Evolutionary conservation across 1,139 yeast species (phyloP).

Genomic region (Nakaseomyces delphensis): DNA sequence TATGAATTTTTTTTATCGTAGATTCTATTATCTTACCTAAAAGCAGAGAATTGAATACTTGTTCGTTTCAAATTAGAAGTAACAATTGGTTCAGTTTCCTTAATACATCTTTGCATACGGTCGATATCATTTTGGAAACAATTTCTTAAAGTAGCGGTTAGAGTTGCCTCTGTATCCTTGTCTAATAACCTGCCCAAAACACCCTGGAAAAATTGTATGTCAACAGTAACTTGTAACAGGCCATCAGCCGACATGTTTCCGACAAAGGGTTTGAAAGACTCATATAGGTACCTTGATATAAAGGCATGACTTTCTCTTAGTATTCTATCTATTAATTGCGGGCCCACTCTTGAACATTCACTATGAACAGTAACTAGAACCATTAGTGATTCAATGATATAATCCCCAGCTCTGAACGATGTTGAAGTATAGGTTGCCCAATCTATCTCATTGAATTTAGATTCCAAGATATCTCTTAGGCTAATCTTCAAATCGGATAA

Average conservation of each 20-base stretch:
- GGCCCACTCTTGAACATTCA: constrained; percentile 41
- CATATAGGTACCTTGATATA: constrained; percentile 37
- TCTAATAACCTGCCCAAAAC: constrained; percentile 26
- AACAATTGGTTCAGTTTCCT: constrained; percentile 29
- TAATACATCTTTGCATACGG: constrained; percentile 25
- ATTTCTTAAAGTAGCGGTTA: constrained; percentile 29
- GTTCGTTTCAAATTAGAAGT: constrained; percentile 27
- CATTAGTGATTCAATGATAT: constrained; percentile 44
- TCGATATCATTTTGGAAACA: constrained; percentile 29
- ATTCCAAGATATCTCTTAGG: constrained; percentile 40
- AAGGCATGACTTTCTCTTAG: constrained; percentile 41
- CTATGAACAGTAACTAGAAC: constrained; percentile 47
- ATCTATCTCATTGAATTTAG: constrained; percentile 39
- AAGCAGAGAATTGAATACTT: constrained; percentile 30
- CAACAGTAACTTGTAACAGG: constrained; percentile 33
- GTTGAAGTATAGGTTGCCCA: constrained; percentile 37
- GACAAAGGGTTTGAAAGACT: constrained; percentile 35
- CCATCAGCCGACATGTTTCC: constrained; percentile 32
- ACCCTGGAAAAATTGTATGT: constrained; percentile 34
- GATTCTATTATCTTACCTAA: constrained; percentile 13
- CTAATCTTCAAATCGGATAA: constrained; percentile 42
- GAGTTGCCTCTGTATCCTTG: constrained; percentile 26
- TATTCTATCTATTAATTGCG: constrained; percentile 38
- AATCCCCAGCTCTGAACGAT: constrained; percentile 39
- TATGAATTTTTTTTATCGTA: neutral